A percentile compares a stretch with the other conserved stretches of the same genome.
Evolutionary conservation across 2,329 filamentous ascomycete species (phyloP).

Genomic region (Microsporum canis): DNA sequence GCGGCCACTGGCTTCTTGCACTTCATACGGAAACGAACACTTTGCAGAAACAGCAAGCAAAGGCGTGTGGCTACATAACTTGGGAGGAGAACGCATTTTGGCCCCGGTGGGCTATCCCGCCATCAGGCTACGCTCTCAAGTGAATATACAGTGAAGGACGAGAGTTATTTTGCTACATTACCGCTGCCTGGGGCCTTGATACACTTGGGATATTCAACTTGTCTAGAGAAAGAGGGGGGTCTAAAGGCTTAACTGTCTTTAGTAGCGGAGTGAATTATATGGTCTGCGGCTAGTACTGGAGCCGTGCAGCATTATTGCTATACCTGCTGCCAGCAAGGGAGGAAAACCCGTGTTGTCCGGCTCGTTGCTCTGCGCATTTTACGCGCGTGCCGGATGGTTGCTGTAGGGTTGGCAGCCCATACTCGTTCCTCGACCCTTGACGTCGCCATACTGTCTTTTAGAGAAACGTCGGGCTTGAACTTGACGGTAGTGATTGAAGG

Average conservation of each 20-base stretch:
- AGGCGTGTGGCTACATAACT: background rate
- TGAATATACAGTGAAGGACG: background rate
- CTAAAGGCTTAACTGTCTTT: background rate
- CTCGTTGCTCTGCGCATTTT: background rate
- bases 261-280: background rate
- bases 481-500: background rate
- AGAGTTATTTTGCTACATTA: background rate
- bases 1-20: background rate
- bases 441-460: background rate
- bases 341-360: background rate
- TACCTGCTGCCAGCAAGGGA: background rate
- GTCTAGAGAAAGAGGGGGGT: background rate
- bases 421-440: background rate
- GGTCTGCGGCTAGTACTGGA: background rate
- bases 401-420: background rate
- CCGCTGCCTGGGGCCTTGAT: background rate
- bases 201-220: no score
- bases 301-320: background rate
- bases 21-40: background rate
- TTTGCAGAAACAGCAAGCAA: background rate
- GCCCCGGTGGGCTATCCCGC: constrained; percentile 1
- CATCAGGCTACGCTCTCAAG: background rate
- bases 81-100: background rate
- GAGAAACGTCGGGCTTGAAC: background rate
- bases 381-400: background rate